Evolutionary conservation across 768 basidiomycete species (phyloP), one percentile per base, ranked within the genome.

Genomic region (Boletus subcaerulescens): DNA sequence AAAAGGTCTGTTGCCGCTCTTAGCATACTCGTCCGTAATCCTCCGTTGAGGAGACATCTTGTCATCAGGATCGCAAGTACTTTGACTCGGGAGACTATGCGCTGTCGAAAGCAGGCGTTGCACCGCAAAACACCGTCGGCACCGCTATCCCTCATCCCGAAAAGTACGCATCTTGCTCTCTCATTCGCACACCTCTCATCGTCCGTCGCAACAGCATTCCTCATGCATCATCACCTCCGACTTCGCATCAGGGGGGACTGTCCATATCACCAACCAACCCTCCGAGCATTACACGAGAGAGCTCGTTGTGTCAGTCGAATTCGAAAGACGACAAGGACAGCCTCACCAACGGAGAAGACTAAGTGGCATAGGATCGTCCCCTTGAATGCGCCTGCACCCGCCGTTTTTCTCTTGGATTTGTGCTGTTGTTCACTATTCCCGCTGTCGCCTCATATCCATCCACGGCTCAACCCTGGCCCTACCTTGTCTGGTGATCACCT

Each of bases 71-170:
- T 68, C 91, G 97, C 66, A 98, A 98, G 74, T 99, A 93, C 76
- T 99, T 99, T 72, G 97, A 98, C 75, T 98, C 96, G 52, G 97
- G 97, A 54, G 97, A 99, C 72, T 98, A 98, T 67, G 95, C 95
- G 31, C 79, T 99, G 61, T 93, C 93, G 48, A 98, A 98, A 73
- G 97, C 97, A 3, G 90, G 97, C 26, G 86, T 89, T 45, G 80
- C 87, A n/a, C 87, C 91, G 45, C 91, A 92, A 71, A 90, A 80
- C 59, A 80, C 84, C 3, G 93, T 98, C 52, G 97, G 97, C 29
- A 98, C 95, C 10, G 91, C 93, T 35, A 98, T 98, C 61, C 96
- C 97, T n/a, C 94, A 91, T 72, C 95, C 97, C 29, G 92, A 98
- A 74, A 92, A 91, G 94, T 96, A 67, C 58, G 91, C 76, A 46